A percentile compares a stretch with the other conserved stretches of the same genome.
These are phyloP conservation scores for Metschnikowia proteae DNA, from an alignment of 805 yeast species.

Conservation along the genomic window DNA sequence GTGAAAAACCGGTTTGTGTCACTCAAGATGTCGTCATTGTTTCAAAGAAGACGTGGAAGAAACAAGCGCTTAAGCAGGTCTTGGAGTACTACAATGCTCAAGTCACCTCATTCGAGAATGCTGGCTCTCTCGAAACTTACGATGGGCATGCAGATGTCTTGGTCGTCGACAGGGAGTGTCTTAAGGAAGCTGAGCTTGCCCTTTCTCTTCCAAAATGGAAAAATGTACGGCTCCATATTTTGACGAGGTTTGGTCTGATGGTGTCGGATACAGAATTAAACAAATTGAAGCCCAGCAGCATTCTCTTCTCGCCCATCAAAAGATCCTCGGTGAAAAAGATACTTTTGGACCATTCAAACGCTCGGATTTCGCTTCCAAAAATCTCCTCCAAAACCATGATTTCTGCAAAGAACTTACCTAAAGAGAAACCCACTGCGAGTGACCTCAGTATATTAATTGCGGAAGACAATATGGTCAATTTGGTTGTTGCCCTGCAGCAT, in stretches of 20 bases:
- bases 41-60: slow-evolving; percentile 28
- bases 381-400: neutral
- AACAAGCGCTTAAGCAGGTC: slow-evolving; percentile 29
- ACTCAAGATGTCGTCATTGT: slow-evolving; percentile 28
- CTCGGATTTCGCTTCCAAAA: neutral
- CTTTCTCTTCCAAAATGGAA: slow-evolving; percentile 6
- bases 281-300: slow-evolving; percentile 18
- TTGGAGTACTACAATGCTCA: slow-evolving; percentile 34
- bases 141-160: slow-evolving; percentile 16
- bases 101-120: slow-evolving; percentile 21
- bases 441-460: slow-evolving; percentile 46
- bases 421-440: slow-evolving; percentile 25
- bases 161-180: slow-evolving; percentile 22
- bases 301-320: slow-evolving; percentile 30
- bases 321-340: slow-evolving; percentile 21
- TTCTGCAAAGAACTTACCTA: neutral
- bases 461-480: slow-evolving; percentile 51
- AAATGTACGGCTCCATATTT: slow-evolving; percentile 19
- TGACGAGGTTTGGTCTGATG: slow-evolving; percentile 30
- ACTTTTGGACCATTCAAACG: slow-evolving; percentile 6
- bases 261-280: slow-evolving; percentile 21
- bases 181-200: slow-evolving; percentile 2
- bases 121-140: slow-evolving; percentile 14
- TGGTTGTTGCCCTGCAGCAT: slow-evolving; percentile 48
- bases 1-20: slow-evolving; percentile 9